Evolutionary conservation across 148 eudicot genomes (phyloP), one percentile per base, ranked within the genome.

Genomic region (Vaccinium darrowii): DNA sequence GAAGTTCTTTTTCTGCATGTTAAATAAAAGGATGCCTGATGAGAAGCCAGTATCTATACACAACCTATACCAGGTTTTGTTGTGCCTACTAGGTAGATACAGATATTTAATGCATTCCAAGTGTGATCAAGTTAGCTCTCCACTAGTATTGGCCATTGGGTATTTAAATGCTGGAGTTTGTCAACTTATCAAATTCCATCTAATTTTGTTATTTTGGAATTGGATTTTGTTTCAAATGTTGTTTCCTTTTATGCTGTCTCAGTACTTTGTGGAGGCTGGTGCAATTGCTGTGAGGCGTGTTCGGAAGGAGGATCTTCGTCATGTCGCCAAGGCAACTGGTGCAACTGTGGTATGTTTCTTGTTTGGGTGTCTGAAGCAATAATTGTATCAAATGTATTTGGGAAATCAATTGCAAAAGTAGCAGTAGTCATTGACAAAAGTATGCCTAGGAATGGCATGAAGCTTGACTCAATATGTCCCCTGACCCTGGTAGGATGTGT

Each of bases 291-390:
- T 97, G 21, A 93, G 99, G 54, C 98, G 96, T 86, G 99, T 97
- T 58, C 90, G 92, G 67, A 97, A 97, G 87, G 98, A 97, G 81
- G 98, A 97, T 88, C 87, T 95, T 79, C 96, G 99, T 51, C 98
- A 95, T 90, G 98, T 97, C 85, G 99, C 98, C 89, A 97, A 95
- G 88, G 98, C 99, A 39, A 97, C 99, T 18, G 99, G 98, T 88
- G 99, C 96, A 79, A 94, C 98, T 57, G 77, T 90, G 95, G 99
- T 96, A 94, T 81, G 91, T 86, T 80, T 72, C 79, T 54, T 72
- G 43, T n/a, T 58, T 53, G 54, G 67, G 58, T 73, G 16, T 62
- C 53, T 62, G 13, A 80, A 58, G 83, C 49, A 60, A 62, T 80
- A 60, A 50, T n/a, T 80, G 27, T 62, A 16, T 39, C 19, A 33